Conservation (phyloP, 257 asterid species). For the Fraxinus excelsior region DNA sequence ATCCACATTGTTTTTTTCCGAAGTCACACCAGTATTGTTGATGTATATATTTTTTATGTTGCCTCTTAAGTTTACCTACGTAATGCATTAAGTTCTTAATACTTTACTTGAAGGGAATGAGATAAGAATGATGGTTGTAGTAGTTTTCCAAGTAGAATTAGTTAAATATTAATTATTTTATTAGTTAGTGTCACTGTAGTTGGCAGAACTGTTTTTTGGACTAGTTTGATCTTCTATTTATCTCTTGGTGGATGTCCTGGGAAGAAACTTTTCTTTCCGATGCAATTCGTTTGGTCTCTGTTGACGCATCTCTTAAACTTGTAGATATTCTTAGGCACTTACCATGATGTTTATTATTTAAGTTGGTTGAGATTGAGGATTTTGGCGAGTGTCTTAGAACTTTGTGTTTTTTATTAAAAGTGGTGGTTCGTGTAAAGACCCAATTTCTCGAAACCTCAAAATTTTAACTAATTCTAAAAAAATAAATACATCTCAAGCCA, state of each 20-base stretch:
- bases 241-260: background rate
- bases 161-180: background rate
- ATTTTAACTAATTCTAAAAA: too few relatives aligned
- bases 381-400: background rate
- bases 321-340: background rate
- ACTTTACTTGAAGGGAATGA: background rate
- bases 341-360: background rate
- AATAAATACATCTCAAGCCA: too few relatives aligned
- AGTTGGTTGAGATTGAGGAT: background rate
- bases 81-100: background rate
- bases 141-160: background rate
- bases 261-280: background rate
- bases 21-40: background rate
- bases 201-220: background rate
- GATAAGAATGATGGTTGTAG: background rate
- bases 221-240: background rate
- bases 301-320: background rate
- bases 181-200: background rate
- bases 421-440: background rate
- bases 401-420: background rate
- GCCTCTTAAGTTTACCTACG: background rate
- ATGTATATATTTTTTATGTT: background rate
- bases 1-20: background rate
- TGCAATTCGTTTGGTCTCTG: background rate
- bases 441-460: too few relatives aligned